Conservation (phyloP, 208 protist genomes). For the Trypanosoma congolense region DNA sequence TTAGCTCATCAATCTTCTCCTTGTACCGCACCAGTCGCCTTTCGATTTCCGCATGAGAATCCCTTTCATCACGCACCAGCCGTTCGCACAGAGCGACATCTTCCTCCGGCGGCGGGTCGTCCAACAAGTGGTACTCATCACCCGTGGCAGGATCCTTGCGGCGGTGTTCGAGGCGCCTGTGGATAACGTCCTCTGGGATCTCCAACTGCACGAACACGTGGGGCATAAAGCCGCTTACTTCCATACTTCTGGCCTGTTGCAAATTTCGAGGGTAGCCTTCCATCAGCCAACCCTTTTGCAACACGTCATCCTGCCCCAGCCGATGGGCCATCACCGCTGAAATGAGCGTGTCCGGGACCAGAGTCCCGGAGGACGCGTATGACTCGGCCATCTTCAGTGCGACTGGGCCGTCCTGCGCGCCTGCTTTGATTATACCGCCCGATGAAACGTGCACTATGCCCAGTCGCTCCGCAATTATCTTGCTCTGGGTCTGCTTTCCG, state of each 20-base stretch:
- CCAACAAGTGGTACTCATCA: conserved; percentile 80
- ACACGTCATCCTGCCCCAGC: conserved; percentile 29
- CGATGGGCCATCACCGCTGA: neutral
- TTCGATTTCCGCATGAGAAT: conserved; percentile 57
- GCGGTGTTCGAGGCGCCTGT: conserved; percentile 74
- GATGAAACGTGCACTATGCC: conserved; percentile 32
- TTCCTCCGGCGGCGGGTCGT: conserved; percentile 69
- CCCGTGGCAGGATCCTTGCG: conserved; percentile 79
- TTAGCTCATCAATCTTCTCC: conserved; percentile 40
- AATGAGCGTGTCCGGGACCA: neutral
- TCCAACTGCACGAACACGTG: neutral
- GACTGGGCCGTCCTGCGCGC: neutral
- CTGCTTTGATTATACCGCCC: neutral
- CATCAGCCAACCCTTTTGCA: neutral
- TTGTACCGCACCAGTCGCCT: conserved; percentile 73
- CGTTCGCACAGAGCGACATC: conserved; percentile 61
- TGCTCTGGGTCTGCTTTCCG: conserved; percentile 70
- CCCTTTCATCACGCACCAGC: conserved; percentile 74
- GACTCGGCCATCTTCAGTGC: neutral
- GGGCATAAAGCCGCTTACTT: neutral
- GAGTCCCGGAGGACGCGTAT: neutral
- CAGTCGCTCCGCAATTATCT: conserved; percentile 33
- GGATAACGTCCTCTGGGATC: conserved; percentile 53
- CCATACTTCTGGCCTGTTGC: neutral
- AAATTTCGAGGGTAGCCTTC: neutral